phyloP scores from a whole-genome alignment of 2,329 filamentous ascomycete species.

The Amesomyces nigricolor region DNA sequence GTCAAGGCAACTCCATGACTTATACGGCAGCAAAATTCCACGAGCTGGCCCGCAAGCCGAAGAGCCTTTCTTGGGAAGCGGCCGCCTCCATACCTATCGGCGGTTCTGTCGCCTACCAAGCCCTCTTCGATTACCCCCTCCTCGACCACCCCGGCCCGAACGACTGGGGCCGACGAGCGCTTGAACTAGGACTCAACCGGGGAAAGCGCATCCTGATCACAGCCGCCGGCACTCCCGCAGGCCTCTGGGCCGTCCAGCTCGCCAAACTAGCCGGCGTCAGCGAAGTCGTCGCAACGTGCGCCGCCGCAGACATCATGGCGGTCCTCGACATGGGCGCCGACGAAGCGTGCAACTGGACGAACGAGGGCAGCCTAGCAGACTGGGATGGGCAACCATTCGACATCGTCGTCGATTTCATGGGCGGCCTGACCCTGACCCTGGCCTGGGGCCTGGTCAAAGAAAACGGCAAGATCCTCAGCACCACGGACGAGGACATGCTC shows the following conservation, averaged over 20 bases:
- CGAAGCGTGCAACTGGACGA: conserved; percentile 20
- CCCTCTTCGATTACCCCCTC: conserved; percentile 23
- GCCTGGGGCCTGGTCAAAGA: conserved; percentile 19
- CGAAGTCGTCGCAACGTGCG: conserved; percentile 20
- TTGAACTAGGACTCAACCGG: background rate
- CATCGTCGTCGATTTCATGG: conserved; percentile 23
- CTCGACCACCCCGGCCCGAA: conserved; percentile 4
- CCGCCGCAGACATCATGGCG: conserved; percentile 16
- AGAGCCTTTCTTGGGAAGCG: conserved; percentile 25
- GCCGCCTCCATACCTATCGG: conserved; percentile 25
- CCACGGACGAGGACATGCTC: background rate
- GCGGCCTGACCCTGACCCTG: conserved; percentile 14
- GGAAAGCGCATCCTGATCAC: conserved; percentile 25
- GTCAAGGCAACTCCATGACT: conserved; percentile 23
- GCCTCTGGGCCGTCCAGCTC: conserved; percentile 26
- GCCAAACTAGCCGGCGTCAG: conserved; percentile 23
- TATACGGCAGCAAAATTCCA: conserved; percentile 17
- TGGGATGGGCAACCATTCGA: conserved; percentile 19
- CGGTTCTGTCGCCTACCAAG: conserved; percentile 25
- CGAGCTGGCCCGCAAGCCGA: conserved; percentile 23
- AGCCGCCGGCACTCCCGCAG: conserved; percentile 22
- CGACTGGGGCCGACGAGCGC: background rate
- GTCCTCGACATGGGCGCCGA: conserved; percentile 21
- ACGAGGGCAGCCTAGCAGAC: conserved; percentile 4
- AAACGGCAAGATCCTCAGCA: conserved; percentile 21